phyloP scores from a whole-genome alignment of 805 yeast species.

The Saturnispora sekii region DNA sequence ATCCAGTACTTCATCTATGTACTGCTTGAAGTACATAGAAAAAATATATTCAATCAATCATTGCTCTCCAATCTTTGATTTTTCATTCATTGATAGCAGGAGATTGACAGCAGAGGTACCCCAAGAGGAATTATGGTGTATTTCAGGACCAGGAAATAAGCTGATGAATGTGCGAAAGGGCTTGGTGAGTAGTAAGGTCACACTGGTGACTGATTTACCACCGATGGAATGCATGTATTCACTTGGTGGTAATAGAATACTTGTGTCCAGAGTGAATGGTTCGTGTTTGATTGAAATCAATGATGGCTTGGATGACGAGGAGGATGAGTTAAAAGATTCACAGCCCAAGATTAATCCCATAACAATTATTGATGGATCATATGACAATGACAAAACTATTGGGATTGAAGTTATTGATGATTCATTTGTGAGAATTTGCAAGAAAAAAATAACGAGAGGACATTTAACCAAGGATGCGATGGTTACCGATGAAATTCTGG shows the following conservation, averaged over 20 bases:
- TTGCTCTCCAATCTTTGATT: conserved; percentile 24
- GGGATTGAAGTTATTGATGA: background rate
- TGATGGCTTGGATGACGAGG: background rate
- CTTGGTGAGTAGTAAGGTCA: conserved; percentile 16
- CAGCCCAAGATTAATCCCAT: background rate
- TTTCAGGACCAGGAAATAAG: conserved; percentile 22
- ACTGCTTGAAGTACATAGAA: conserved; percentile 15
- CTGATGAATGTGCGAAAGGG: conserved; percentile 21
- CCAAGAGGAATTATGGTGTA: conserved; percentile 24
- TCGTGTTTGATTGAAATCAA: background rate
- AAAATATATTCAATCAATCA: conserved; percentile 14
- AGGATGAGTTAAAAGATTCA: background rate
- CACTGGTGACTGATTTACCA: background rate
- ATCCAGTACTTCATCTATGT: background rate
- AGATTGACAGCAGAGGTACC: conserved; percentile 13
- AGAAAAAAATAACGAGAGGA: too few relatives aligned
- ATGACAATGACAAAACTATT: too few relatives aligned
- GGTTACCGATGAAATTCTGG: too few relatives aligned
- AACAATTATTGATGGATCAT: background rate
- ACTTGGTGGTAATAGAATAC: background rate
- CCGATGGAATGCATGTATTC: background rate
- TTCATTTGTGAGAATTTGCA: too few relatives aligned
- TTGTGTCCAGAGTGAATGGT: background rate
- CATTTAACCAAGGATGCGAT: too few relatives aligned
- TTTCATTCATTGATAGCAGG: conserved; percentile 13